These are phyloP conservation scores for Beauveria sp. DNA, from an alignment of 2,329 filamentous ascomycete genomes.

Conservation along the genomic window DNA sequence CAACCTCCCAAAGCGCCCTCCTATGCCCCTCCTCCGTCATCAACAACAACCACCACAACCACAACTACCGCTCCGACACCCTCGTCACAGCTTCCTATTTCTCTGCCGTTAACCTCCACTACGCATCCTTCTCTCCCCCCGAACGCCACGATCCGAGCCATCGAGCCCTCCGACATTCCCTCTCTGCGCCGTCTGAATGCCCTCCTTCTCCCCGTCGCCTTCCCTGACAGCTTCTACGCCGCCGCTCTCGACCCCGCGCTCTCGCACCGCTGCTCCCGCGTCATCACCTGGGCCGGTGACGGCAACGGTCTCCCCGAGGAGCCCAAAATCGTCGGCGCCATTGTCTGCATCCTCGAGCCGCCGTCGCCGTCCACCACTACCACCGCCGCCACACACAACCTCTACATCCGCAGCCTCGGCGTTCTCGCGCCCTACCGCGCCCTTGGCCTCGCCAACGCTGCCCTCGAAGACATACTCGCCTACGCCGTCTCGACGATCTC, in stretches of 20 bases:
- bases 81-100: constrained; percentile 13
- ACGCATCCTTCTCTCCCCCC: constrained; percentile 30
- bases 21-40: constrained; percentile 28
- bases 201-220: constrained; percentile 56
- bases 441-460: constrained; percentile 50
- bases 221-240: constrained; percentile 57
- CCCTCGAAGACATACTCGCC: constrained; percentile 43
- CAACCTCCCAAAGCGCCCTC: constrained; percentile 36
- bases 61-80: constrained; percentile 10
- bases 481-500: constrained; percentile 20
- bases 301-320: constrained; percentile 19
- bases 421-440: constrained; percentile 56
- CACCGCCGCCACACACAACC: constrained; percentile 28
- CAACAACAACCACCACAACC: constrained; percentile 17
- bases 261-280: constrained; percentile 49
- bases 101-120: constrained; percentile 15
- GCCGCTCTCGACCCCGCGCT: constrained; percentile 41
- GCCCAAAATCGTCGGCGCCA: constrained; percentile 50
- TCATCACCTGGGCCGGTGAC: constrained; percentile 49
- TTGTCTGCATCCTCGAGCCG: constrained; percentile 54
- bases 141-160: constrained; percentile 45
- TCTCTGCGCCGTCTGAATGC: constrained; percentile 57
- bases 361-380: not conserved
- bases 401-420: constrained; percentile 59
- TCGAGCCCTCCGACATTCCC: constrained; percentile 44